Evolutionary conservation across 768 basidiomycete genomes (phyloP).

Genomic region (Tubosaeta sp.): DNA sequence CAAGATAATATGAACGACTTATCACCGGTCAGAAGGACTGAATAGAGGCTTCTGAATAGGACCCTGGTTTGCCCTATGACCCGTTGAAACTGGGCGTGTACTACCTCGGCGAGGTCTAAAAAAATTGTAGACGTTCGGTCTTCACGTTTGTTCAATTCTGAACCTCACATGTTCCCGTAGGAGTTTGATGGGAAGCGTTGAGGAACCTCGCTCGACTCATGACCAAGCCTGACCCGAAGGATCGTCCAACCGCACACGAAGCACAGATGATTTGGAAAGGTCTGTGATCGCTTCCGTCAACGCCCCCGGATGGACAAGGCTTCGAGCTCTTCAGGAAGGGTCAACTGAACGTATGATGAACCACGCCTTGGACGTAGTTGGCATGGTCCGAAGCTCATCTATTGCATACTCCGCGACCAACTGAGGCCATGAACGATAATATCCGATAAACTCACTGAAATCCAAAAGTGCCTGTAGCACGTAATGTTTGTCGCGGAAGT

Average conservation of each 20-base stretch:
- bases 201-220: background rate
- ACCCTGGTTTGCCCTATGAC: slow-evolving; percentile 18
- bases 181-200: slow-evolving; percentile 7
- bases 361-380: slow-evolving; percentile 10
- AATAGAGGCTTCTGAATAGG: slow-evolving; percentile 20
- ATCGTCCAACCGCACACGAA: slow-evolving; percentile 1
- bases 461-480: too few species aligned
- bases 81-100: slow-evolving; percentile 30
- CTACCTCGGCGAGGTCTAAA: slow-evolving; percentile 23
- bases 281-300: background rate
- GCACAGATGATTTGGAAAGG: slow-evolving; percentile 6
- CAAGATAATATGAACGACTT: background rate
- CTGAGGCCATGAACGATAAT: background rate
- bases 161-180: background rate
- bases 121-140: slow-evolving; percentile 13
- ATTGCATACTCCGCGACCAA: background rate
- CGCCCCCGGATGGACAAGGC: slow-evolving; percentile 12
- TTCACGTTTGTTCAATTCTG: too few species aligned
- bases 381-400: slow-evolving; percentile 4
- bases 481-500: too few species aligned
- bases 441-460: too few species aligned
- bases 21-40: slow-evolving; percentile 9
- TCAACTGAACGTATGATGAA: slow-evolving; percentile 13
- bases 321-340: slow-evolving; percentile 5
- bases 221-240: slow-evolving; percentile 7